Evolutionary conservation across 176 grass and related monocot species (phyloP).

Genomic region (Bromus sterilis): DNA sequence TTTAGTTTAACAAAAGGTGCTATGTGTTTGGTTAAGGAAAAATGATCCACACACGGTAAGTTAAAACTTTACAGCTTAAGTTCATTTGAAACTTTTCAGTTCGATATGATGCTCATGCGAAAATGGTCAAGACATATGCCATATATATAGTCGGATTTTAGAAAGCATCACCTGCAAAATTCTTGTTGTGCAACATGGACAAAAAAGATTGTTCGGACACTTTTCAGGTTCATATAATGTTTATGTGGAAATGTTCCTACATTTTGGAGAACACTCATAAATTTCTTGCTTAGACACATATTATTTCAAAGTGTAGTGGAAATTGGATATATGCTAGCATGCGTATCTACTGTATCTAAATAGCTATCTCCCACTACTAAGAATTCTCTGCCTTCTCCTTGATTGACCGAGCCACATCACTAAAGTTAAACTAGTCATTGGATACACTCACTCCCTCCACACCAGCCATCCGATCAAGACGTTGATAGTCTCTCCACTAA

Average conservation of each 20-base stretch:
- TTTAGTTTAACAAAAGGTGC: neutral
- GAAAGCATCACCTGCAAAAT: neutral
- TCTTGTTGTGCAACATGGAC: neutral
- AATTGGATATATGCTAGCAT: neutral
- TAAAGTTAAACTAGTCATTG: too few relatives aligned
- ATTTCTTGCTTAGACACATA: neutral
- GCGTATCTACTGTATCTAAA: too few relatives aligned
- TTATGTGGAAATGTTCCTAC: neutral
- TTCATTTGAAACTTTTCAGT: neutral
- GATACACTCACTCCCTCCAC: too few relatives aligned
- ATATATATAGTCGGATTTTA: neutral
- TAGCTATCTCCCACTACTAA: too few relatives aligned
- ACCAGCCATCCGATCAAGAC: too few relatives aligned
- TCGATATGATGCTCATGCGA: neutral
- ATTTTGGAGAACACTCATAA: neutral
- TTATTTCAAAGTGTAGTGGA: neutral
- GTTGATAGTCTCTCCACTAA: too few relatives aligned
- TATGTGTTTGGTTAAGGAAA: neutral
- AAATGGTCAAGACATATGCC: neutral
- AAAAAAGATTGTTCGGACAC: neutral
- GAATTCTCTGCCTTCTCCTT: too few relatives aligned
- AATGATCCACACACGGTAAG: neutral
- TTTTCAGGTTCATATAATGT: neutral
- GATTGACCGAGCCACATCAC: too few relatives aligned
- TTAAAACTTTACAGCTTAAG: neutral